Evolutionary conservation across 345 rosid genomes (phyloP).

Genomic region (Jatropha curcas): DNA sequence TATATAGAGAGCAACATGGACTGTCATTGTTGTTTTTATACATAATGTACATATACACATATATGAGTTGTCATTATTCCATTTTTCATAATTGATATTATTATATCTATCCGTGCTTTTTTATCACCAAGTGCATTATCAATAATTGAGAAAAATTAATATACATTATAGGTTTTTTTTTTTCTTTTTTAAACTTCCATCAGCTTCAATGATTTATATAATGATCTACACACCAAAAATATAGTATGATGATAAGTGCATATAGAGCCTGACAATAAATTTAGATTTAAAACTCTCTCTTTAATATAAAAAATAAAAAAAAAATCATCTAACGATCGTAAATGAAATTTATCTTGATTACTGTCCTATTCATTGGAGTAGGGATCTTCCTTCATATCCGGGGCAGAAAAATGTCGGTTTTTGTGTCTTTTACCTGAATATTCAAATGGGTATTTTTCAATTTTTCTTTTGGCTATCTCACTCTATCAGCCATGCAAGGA

Average conservation of each 20-base stretch:
- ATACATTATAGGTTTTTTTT: not conserved
- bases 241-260: too few relatives aligned
- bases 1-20: not conserved
- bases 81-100: too few relatives aligned
- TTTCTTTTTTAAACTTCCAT: not conserved
- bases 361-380: constrained; percentile 14
- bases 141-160: too few relatives aligned
- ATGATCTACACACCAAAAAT: too few relatives aligned
- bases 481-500: constrained; percentile 22
- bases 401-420: constrained; percentile 36
- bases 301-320: too few relatives aligned
- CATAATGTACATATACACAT: too few relatives aligned
- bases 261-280: too few relatives aligned
- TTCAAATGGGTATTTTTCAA: constrained; percentile 14
- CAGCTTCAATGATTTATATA: not conserved
- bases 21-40: not conserved
- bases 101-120: too few relatives aligned
- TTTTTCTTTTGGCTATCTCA: too few relatives aligned
- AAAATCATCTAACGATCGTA: not conserved
- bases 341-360: constrained; percentile 13
- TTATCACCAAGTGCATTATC: too few relatives aligned
- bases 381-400: constrained; percentile 35
- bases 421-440: constrained; percentile 33
- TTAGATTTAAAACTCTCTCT: too few relatives aligned
- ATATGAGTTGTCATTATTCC: too few relatives aligned